Percentiles rank a stretch among this genome's conserved stretches.
phyloP scores from a whole-genome alignment of 768 basidiomycete genomes.

The Rubroboletus pulcherrimus region DNA sequence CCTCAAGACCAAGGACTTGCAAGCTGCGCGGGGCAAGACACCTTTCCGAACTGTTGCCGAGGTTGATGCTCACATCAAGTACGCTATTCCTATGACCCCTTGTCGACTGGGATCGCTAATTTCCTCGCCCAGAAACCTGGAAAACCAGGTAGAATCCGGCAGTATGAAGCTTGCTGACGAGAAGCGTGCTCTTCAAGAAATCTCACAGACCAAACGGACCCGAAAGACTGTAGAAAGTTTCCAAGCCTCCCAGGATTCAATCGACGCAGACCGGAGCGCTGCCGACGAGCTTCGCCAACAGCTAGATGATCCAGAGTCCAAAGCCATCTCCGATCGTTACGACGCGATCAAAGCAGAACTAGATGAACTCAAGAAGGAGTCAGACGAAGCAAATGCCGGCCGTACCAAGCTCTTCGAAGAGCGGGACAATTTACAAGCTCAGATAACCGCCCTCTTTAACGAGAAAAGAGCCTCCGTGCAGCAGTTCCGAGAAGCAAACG shows the following conservation, averaged over 20 bases:
- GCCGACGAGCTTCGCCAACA: conserved; percentile 80
- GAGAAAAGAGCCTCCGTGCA: conserved; percentile 73
- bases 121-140: conserved; percentile 55
- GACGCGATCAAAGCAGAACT: conserved; percentile 82
- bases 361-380: conserved; percentile 79
- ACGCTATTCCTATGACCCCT: conserved; percentile 26
- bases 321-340: conserved; percentile 76
- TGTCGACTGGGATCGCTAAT: conserved; percentile 1
- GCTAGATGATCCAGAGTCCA: conserved; percentile 87
- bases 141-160: conserved; percentile 91
- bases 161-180: conserved; percentile 90
- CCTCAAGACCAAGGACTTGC: conserved; percentile 77
- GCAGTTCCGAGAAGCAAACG: conserved; percentile 77
- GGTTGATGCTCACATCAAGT: conserved; percentile 86
- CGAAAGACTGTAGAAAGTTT: conserved; percentile 79
- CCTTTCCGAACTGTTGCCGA: conserved; percentile 81
- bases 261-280: conserved; percentile 70
- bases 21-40: conserved; percentile 73
- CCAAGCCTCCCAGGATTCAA: conserved; percentile 71
- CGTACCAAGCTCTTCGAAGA: conserved; percentile 85
- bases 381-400: conserved; percentile 78
- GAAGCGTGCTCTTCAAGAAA: conserved; percentile 91
- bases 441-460: conserved; percentile 67
- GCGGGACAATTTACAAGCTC: conserved; percentile 66
- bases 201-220: conserved; percentile 64